Percentiles rank a stretch among this genome's conserved stretches.
Evolutionary conservation across 208 protist species (phyloP).

Genomic region (Leishmania arabica): DNA sequence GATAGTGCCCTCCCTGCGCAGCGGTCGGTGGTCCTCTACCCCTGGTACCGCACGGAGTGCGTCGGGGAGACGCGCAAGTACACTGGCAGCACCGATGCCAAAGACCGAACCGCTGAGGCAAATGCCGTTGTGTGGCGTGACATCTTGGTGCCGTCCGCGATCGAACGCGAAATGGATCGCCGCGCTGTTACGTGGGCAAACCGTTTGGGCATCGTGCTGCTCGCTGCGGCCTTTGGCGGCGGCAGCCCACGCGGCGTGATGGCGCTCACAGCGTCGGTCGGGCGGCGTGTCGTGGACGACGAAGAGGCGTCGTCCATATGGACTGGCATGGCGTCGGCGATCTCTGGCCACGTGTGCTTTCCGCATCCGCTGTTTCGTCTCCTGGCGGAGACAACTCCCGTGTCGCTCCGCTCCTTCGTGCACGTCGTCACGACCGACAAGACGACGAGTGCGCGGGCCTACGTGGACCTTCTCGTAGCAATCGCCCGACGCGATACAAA

Average conservation of each 20-base stretch:
- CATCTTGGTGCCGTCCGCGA: background rate
- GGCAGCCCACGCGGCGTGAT: constrained; percentile 19
- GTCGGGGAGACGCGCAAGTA: constrained; percentile 11
- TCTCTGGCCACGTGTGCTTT: constrained; percentile 24
- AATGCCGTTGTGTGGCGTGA: constrained; percentile 7
- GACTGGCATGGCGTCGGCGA: constrained; percentile 13
- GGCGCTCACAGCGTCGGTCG: background rate
- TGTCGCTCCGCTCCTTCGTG: constrained; percentile 12
- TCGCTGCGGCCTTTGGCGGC: constrained; percentile 27
- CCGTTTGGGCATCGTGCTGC: constrained; percentile 28
- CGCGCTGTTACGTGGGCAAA: constrained; percentile 16
- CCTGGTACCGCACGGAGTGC: constrained; percentile 23
- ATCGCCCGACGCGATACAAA: constrained; percentile 30
- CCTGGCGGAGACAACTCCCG: constrained; percentile 19
- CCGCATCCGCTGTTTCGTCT: constrained; percentile 14
- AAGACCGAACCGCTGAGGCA: background rate
- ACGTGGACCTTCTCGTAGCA: constrained; percentile 13
- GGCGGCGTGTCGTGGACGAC: background rate
- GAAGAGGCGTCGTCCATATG: constrained; percentile 12
- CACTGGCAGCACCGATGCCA: background rate
- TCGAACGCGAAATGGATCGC: constrained; percentile 13
- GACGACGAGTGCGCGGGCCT: background rate
- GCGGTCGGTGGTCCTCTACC: constrained; percentile 10
- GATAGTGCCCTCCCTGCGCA: background rate
- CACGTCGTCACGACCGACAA: background rate